A percentile compares a stretch with the other conserved stretches of the same genome.
These are phyloP conservation scores for Mycena belliarum DNA, from an alignment of 768 basidiomycete genomes.

Conservation along the genomic window DNA sequence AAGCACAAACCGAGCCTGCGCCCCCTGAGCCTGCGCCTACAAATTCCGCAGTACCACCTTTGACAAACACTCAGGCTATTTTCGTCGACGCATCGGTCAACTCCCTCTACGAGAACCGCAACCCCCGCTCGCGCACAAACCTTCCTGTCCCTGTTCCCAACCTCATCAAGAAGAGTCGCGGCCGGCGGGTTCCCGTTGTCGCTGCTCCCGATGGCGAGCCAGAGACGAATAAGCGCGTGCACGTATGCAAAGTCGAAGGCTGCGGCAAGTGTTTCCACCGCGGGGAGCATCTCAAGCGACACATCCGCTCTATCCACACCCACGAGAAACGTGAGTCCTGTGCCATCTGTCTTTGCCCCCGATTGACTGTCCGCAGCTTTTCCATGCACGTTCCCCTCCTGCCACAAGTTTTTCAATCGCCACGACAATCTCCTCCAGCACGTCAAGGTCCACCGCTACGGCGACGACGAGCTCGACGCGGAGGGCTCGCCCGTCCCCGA, in stretches of 20 bases:
- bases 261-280: slow-evolving; percentile 89
- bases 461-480: slow-evolving; percentile 5
- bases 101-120: not conserved
- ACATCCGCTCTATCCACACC: slow-evolving; percentile 86
- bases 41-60: slow-evolving; percentile 3
- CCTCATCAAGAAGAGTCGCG: not conserved
- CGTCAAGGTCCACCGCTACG: slow-evolving; percentile 57
- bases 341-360: not conserved
- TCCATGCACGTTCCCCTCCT: slow-evolving; percentile 65
- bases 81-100: slow-evolving; percentile 3
- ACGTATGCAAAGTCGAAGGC: slow-evolving; percentile 76
- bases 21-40: not conserved
- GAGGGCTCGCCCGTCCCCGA: slow-evolving; percentile 11
- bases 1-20: too few species aligned
- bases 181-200: slow-evolving; percentile 62
- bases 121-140: slow-evolving; percentile 3
- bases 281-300: slow-evolving; percentile 88
- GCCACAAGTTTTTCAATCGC: slow-evolving; percentile 75
- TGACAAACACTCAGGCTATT: slow-evolving; percentile 2
- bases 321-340: slow-evolving; percentile 82
- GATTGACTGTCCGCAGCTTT: slow-evolving; percentile 48
- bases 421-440: slow-evolving; percentile 84
- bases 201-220: slow-evolving; percentile 7
- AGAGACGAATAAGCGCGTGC: slow-evolving; percentile 47
- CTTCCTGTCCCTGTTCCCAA: slow-evolving; percentile 50